These are phyloP conservation scores for Lactuca sativa DNA, from an alignment of 129 eudicot species.

Conservation along the genomic window DNA sequence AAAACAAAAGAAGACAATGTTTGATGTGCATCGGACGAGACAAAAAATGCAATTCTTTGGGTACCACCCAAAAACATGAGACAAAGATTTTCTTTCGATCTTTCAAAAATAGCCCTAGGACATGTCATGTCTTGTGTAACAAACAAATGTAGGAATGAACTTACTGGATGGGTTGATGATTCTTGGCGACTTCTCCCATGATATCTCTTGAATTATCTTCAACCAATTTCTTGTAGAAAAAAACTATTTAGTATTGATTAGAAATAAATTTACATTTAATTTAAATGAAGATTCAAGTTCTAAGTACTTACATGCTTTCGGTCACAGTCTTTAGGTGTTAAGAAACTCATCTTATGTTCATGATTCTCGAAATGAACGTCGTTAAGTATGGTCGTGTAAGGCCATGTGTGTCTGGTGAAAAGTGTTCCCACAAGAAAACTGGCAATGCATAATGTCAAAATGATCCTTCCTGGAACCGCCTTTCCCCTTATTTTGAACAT, in stretches of 20 bases:
- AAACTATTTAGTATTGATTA: background rate
- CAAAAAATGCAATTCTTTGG: no score
- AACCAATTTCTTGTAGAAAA: constrained; percentile 46
- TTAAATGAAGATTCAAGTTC: background rate
- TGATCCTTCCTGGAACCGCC: constrained; percentile 44
- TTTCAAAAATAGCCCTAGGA: no score
- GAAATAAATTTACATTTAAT: background rate
- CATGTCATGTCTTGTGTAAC: background rate
- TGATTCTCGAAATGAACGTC: constrained; percentile 26
- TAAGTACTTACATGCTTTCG: constrained; percentile 51
- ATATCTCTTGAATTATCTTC: constrained; percentile 49
- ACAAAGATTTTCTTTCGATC: no score
- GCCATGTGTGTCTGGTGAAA: constrained; percentile 48
- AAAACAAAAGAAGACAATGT: no score
- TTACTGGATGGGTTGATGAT: constrained; percentile 70
- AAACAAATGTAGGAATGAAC: background rate
- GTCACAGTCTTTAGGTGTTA: constrained; percentile 40
- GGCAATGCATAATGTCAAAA: constrained; percentile 48
- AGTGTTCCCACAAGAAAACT: constrained; percentile 73
- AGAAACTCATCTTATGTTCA: constrained; percentile 22
- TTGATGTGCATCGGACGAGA: no score
- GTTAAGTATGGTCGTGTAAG: constrained; percentile 17
- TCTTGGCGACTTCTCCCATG: constrained; percentile 54
- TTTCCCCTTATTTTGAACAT: constrained; percentile 55
- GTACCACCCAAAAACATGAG: no score